These are phyloP conservation scores for Sideroxylon spinosum DNA, from an alignment of 179 eudicot species.

Conservation along the genomic window DNA sequence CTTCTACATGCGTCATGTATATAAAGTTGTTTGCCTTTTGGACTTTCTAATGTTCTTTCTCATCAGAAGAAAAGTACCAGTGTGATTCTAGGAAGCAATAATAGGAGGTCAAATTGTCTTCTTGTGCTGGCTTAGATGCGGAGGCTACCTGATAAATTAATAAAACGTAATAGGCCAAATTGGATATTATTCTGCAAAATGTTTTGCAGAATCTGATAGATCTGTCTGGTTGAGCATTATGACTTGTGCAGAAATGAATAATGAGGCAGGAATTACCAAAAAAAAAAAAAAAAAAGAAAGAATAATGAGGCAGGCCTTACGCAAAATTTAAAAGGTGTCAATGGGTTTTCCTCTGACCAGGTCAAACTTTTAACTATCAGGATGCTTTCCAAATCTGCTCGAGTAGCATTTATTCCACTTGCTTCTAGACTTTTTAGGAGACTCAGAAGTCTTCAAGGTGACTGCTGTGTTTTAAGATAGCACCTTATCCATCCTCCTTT, in stretches of 20 bases:
- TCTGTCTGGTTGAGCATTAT: not conserved
- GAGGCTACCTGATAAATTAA: not conserved
- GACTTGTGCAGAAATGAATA: not conserved
- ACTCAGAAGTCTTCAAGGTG: not conserved
- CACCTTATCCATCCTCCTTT: not conserved
- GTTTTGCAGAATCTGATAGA: not conserved
- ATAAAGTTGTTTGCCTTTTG: no score
- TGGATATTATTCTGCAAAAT: not conserved
- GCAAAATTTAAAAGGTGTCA: not conserved
- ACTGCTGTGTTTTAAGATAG: not conserved
- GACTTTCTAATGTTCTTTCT: no score
- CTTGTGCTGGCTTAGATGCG: no score
- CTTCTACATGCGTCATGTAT: no score
- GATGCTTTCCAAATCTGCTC: slow-evolving; percentile 2
- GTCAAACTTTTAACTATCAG: not conserved
- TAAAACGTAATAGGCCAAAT: not conserved
- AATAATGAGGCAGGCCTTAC: not conserved
- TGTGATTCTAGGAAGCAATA: no score
- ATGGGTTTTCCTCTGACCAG: not conserved
- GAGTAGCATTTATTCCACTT: not conserved
- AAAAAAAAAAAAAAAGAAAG: no score
- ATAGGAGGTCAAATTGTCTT: no score
- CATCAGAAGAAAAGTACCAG: no score
- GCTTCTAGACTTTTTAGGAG: slow-evolving; percentile 10
- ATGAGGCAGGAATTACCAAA: not conserved